phyloP scores from a whole-genome alignment of 352 stramenopile genomes.

The Phytophthora pisi region DNA sequence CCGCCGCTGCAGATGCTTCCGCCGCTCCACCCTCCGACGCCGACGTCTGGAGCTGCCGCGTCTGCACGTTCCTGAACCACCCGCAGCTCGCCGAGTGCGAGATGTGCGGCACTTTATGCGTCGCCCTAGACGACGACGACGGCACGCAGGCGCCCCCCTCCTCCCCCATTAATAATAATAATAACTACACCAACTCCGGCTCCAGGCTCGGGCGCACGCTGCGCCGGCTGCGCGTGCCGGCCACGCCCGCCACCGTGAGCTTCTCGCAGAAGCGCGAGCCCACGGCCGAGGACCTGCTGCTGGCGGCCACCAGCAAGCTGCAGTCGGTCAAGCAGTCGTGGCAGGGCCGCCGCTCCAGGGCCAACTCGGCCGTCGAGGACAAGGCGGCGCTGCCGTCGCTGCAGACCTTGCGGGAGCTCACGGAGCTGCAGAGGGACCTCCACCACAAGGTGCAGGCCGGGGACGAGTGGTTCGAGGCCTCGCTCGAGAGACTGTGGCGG shows the following conservation, averaged over 20 bases:
- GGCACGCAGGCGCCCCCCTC: not conserved
- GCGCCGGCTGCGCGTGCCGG: slow-evolving; percentile 49
- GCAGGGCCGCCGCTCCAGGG: slow-evolving; percentile 27
- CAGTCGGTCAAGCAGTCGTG: slow-evolving; percentile 50
- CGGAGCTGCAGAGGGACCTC: slow-evolving; percentile 63
- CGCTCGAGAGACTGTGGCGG: slow-evolving; percentile 69
- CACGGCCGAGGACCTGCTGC: slow-evolving; percentile 64
- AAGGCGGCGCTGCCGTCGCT: slow-evolving; percentile 35
- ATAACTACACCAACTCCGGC: slow-evolving; percentile 2
- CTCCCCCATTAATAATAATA: not conserved
- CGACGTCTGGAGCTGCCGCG: slow-evolving; percentile 60
- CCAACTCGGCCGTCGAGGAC: slow-evolving; percentile 18
- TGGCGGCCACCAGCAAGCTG: slow-evolving; percentile 57
- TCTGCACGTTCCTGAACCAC: slow-evolving; percentile 87
- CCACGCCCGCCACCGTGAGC: slow-evolving; percentile 47
- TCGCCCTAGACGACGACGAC: slow-evolving; percentile 19
- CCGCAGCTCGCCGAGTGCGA: slow-evolving; percentile 67
- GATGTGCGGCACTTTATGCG: slow-evolving; percentile 65
- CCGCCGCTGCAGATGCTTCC: not conserved
- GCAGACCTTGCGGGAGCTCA: slow-evolving; percentile 50
- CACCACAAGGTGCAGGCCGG: slow-evolving; percentile 65
- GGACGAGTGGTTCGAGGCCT: slow-evolving; percentile 66
- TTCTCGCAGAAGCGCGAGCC: slow-evolving; percentile 68
- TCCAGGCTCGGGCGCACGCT: slow-evolving; percentile 47
- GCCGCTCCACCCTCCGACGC: not conserved